Evolutionary conservation across 441 rosid species (phyloP).

Genomic region (Euphorbia celastroides): DNA sequence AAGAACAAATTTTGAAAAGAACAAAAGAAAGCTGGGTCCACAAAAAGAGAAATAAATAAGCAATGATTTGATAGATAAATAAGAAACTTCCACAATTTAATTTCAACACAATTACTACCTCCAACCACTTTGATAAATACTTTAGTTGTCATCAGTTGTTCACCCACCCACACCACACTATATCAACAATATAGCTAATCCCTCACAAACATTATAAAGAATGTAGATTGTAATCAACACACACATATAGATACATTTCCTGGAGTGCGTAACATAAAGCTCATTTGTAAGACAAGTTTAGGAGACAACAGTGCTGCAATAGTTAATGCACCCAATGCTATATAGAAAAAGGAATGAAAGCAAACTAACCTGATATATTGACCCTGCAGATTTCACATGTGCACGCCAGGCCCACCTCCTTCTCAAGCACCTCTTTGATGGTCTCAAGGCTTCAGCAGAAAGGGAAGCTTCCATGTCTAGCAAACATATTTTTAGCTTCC

Average conservation of each 20-base stretch:
- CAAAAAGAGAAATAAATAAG: not conserved
- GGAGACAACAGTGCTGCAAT: not conserved
- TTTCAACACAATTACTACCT: not conserved
- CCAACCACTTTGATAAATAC: not conserved
- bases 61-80: not conserved
- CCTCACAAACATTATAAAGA: not conserved
- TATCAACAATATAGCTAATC: not conserved
- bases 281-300: not conserved
- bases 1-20: not conserved
- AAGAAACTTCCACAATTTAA: not conserved
- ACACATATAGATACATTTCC: not conserved
- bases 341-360: conserved; percentile 11
- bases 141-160: not conserved
- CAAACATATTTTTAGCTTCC: conserved; percentile 66
- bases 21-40: not conserved
- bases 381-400: conserved; percentile 72
- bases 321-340: not conserved
- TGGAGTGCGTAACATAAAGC: not conserved
- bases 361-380: conserved; percentile 75
- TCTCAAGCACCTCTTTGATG: conserved; percentile 54
- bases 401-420: conserved; percentile 86
- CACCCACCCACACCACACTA: not conserved
- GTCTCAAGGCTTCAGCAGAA: conserved; percentile 66
- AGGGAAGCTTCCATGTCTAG: conserved; percentile 97
- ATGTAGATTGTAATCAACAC: not conserved